Conservation (phyloP, 2,329 filamentous ascomycete species). For the Penicillium aurantiogriseum region DNA sequence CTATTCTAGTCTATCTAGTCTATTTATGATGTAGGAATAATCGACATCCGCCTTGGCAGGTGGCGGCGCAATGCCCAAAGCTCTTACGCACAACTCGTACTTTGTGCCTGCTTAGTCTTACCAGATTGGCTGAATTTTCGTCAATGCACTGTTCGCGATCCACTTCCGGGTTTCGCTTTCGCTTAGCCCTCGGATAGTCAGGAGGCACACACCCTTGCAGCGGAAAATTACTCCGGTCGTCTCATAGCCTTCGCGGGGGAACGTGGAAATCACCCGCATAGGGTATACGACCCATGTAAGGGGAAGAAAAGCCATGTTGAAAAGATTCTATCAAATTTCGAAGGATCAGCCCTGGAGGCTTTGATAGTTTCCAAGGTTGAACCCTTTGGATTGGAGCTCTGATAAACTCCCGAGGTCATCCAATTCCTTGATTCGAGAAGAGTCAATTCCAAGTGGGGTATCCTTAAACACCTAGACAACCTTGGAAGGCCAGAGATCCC, state of each 20-base stretch:
- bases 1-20: too few species aligned
- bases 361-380: neutral
- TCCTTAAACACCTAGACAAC: neutral
- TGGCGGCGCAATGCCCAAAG: conserved; percentile 14
- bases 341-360: neutral
- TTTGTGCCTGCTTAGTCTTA: neutral
- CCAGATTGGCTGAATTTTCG: neutral
- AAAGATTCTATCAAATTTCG: neutral
- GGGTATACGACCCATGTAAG: neutral
- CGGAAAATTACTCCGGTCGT: neutral
- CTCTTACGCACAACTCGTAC: conserved; percentile 3
- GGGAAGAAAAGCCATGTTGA: neutral
- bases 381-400: neutral
- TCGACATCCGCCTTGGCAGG: conserved; percentile 7
- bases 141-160: neutral
- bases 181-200: conserved; percentile 5
- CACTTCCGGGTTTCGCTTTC: conserved; percentile 1
- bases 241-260: neutral
- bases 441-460: conserved; percentile 1
- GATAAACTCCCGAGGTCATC: neutral
- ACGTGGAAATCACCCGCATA: conserved; percentile 17
- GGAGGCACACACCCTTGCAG: conserved; percentile 4
- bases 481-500: neutral
- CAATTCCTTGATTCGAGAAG: neutral
- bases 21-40: neutral